Conservation (phyloP, 2,329 filamentous ascomycete species). For the Tolypocladium tropicale region DNA sequence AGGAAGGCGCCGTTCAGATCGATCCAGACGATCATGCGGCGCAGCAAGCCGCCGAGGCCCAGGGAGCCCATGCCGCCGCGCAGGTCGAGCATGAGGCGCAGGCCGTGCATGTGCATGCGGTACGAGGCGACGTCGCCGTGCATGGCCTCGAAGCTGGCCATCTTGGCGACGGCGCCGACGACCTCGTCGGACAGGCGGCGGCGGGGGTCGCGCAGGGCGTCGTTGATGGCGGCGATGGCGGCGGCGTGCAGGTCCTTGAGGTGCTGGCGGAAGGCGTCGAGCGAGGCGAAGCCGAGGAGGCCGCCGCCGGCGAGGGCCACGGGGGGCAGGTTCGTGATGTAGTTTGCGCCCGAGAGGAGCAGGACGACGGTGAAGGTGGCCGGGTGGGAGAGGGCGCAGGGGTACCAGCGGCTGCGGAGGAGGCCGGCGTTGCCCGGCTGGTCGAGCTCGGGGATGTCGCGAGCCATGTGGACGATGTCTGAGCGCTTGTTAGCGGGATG, state of each 20-base stretch:
- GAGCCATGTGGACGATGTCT: conserved; percentile 18
- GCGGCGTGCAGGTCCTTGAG: conserved; percentile 31
- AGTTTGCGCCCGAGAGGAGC: conserved; percentile 18
- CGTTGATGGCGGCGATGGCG: conserved; percentile 32
- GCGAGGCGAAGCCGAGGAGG: conserved; percentile 2
- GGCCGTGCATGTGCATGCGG: conserved; percentile 35
- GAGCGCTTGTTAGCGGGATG: neutral
- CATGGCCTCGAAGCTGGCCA: conserved; percentile 43
- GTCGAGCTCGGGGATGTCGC: conserved; percentile 18
- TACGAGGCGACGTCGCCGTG: conserved; percentile 31
- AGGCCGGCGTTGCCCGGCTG: conserved; percentile 13
- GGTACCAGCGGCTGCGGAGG: conserved; percentile 17
- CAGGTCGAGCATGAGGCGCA: conserved; percentile 29
- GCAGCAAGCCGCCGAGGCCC: conserved; percentile 31
- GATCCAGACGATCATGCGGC: conserved; percentile 37
- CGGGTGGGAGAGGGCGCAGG: conserved; percentile 12
- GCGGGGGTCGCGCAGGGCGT: conserved; percentile 17
- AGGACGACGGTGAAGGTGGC: conserved; percentile 16
- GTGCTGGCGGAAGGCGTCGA: conserved; percentile 8
- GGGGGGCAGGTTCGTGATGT: conserved; percentile 3
- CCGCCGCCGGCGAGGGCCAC: neutral
- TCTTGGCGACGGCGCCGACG: conserved; percentile 37
- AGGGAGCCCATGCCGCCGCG: conserved; percentile 32
- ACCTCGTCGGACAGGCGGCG: conserved; percentile 26
- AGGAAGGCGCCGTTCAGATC: conserved; percentile 30